phyloP scores from a whole-genome alignment of 108 stramenopile genomes.

The Pseudonitzschia multiseries region DNA sequence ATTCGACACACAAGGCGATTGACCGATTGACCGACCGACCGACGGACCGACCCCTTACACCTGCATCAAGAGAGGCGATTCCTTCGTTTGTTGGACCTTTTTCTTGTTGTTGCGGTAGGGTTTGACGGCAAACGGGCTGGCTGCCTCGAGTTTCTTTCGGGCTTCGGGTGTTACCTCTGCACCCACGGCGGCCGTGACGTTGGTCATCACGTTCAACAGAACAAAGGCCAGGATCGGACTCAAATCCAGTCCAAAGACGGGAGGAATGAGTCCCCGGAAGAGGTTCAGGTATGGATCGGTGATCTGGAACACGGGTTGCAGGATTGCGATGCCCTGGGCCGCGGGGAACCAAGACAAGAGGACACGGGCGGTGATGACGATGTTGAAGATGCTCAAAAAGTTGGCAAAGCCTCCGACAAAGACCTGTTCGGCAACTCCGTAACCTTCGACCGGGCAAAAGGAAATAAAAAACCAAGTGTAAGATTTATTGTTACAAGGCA shows the following conservation, averaged over 20 bases:
- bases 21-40: too few relatives aligned
- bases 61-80: neutral
- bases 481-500: too few relatives aligned
- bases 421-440: slow-evolving; percentile 81
- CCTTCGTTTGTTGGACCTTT: neutral
- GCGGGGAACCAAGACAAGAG: slow-evolving; percentile 90
- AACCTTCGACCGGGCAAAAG: slow-evolving; percentile 31
- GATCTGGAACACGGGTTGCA: slow-evolving; percentile 85
- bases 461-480: neutral
- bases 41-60: neutral
- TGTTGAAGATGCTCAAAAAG: slow-evolving; percentile 86
- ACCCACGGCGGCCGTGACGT: slow-evolving; percentile 62
- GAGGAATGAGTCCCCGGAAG: slow-evolving; percentile 84
- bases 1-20: too few relatives aligned
- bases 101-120: slow-evolving; percentile 3
- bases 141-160: slow-evolving; percentile 17
- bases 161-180: slow-evolving; percentile 39
- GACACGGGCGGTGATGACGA: slow-evolving; percentile 88
- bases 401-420: slow-evolving; percentile 83
- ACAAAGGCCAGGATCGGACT: slow-evolving; percentile 79
- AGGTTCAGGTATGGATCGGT: slow-evolving; percentile 93
- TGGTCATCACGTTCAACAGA: slow-evolving; percentile 54
- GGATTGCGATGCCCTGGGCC: slow-evolving; percentile 61
- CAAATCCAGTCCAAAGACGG: slow-evolving; percentile 83
- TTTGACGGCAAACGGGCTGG: slow-evolving; percentile 20